Evolutionary conservation across 2,329 filamentous ascomycete species (phyloP), one percentile per base, ranked within the genome.

Genomic region (Pseudogymnoascus sp.): DNA sequence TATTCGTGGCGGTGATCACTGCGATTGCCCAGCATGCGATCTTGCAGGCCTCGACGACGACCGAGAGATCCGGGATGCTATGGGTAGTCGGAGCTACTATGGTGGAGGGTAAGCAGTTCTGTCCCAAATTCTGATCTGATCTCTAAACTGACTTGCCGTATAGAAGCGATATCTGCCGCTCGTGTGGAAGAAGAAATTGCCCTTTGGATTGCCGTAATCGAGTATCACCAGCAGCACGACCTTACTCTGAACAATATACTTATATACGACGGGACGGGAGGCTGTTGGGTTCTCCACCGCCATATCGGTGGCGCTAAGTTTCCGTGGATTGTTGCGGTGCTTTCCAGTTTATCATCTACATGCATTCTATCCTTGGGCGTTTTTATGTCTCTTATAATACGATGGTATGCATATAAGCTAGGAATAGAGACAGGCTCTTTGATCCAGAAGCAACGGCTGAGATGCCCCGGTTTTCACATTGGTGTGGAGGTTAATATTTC

Each of bases 101-200:
- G 12, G n/a, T 10, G 8, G 46, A 6, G 46, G 46, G 46, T 56
- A 56, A 10, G 26, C n/a, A 33, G 26, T 19, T 56, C 26, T n/a
- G 19, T 56, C 33, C 12, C 33, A 12, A 33, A 19, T 56, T 31
- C 6, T 19, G 10, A 33, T 16, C n/a, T 56, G n/a, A 6, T 5
- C 8, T 24, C n/a, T 6, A 12, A 33, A 19, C 26, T 56, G 1
- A 50, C 16, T 22, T 60, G 7, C 22, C 14, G 8, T 38, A n/a
- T 38, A 60, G 59, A 60, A 38, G 59, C 33, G 59, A 60, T 28
- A 60, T 40, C 24, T 60, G 59, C 59, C 37, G 59, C n/a, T 60
- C 59, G 2, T 60, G 59, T 4, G 59, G 59, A n/a, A 37, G 59
- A n/a, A 40, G 33, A 40, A 60, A 40, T 12, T 60, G 59, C 14